A percentile compares a stretch with the other conserved stretches of the same genome.
These are phyloP conservation scores for Bolboschoenoplectus hybrid DNA, from an alignment of 202 grass and related monocot genomes.

Conservation along the genomic window DNA sequence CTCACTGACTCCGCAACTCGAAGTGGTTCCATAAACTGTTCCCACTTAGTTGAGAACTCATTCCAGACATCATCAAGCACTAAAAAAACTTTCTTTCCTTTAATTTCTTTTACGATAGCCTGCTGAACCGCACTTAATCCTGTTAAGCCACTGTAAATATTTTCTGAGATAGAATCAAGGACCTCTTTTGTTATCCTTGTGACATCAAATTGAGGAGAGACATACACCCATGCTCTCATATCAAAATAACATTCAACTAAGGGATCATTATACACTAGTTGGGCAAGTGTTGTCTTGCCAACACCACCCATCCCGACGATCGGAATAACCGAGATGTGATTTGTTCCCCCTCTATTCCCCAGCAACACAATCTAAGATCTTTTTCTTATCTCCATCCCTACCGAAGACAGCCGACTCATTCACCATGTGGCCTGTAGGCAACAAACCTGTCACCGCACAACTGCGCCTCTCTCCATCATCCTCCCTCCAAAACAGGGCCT, in stretches of 20 bases:
- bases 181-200: slow-evolving; percentile 31
- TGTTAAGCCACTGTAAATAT: background rate
- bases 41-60: slow-evolving; percentile 38
- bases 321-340: slow-evolving; percentile 40
- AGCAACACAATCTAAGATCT: slow-evolving; percentile 22
- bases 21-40: slow-evolving; percentile 29
- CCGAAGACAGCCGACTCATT: slow-evolving; percentile 41
- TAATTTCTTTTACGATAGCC: background rate
- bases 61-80: slow-evolving; percentile 66
- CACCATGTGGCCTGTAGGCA: slow-evolving; percentile 40
- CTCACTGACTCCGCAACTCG: background rate
- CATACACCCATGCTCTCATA: slow-evolving; percentile 41
- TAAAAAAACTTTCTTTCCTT: slow-evolving; percentile 40
- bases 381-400: slow-evolving; percentile 30
- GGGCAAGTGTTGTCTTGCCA: slow-evolving; percentile 57
- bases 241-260: slow-evolving; percentile 26
- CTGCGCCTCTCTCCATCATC: slow-evolving; percentile 30
- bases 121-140: slow-evolving; percentile 38
- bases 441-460: background rate
- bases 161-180: slow-evolving; percentile 31
- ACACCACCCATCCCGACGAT: slow-evolving; percentile 54
- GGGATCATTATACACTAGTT: slow-evolving; percentile 47
- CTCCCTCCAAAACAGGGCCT: background rate
- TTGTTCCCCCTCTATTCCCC: background rate
- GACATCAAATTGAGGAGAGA: slow-evolving; percentile 43